These are phyloP conservation scores for Alternaria dauci DNA, from an alignment of 2,329 filamentous ascomycete genomes.

Conservation along the genomic window DNA sequence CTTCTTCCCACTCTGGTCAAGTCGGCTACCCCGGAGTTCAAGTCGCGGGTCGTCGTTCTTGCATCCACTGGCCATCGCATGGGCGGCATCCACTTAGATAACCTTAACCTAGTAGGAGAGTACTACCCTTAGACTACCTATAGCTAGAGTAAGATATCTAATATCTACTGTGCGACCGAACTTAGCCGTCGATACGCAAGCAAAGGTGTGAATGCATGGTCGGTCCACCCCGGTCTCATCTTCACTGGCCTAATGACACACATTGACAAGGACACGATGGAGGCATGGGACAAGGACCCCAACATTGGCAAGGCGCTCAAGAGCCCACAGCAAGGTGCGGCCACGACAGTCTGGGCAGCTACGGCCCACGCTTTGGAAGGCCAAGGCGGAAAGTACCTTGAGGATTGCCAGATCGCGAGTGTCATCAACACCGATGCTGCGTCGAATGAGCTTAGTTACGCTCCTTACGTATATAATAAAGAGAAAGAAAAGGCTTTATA, in stretches of 20 bases:
- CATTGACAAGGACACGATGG: constrained; percentile 1
- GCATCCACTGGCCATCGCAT: constrained; percentile 31
- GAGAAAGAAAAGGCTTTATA: constrained; percentile 57
- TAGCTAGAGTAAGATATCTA: constrained; percentile 61
- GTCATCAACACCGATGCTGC: neutral
- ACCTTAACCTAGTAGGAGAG: constrained; percentile 52
- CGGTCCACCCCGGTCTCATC: constrained; percentile 60
- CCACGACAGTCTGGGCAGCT: constrained; percentile 51
- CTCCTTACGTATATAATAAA: constrained; percentile 54
- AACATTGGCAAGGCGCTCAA: constrained; percentile 33
- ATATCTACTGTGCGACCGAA: constrained; percentile 61
- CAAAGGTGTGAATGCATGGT: constrained; percentile 54
- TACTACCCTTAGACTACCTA: constrained; percentile 56
- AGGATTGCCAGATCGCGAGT: constrained; percentile 34
- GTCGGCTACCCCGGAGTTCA: constrained; percentile 47
- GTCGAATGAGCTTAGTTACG: constrained; percentile 17
- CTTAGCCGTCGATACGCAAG: constrained; percentile 60
- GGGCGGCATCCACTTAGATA: constrained; percentile 33
- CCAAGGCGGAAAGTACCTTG: constrained; percentile 47
- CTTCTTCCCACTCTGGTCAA: constrained; percentile 56
- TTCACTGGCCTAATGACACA: constrained; percentile 21
- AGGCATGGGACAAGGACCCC: constrained; percentile 16
- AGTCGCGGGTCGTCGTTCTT: constrained; percentile 35
- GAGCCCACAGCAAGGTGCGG: constrained; percentile 50
- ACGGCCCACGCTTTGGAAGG: constrained; percentile 46